Evolutionary conservation across 106 monocot species (phyloP), one percentile per base, ranked within the genome.

Genomic region (Phalaenopsis aphrodite): DNA sequence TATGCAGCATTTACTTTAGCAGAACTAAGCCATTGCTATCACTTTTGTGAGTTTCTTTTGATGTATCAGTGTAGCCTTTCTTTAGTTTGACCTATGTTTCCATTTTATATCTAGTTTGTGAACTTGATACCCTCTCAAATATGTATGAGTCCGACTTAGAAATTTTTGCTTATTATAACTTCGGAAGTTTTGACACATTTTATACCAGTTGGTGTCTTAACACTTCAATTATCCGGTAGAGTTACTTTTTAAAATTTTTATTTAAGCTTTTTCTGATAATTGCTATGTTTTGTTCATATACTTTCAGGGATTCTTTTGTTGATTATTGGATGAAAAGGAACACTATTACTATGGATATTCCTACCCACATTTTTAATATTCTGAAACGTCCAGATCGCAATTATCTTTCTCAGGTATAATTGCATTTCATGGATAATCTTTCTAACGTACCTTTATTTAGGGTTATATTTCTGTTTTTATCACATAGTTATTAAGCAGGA

Each of bases 301-400:
- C n/a, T 78, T 84, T 78, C 85, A 96, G 96, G 91, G 85, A 92
- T 84, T 82, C 87, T 30, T 96, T 96, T 78, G 75, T 93, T 82
- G 86, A 88, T 52, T 93, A 88, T 79, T 96, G 96, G 96, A 77
- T 96, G 6, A 85, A 90, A 57, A 84, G 83, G 78, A 96, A 96
- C 80, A 87, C 91, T 87, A 88, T 93, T 88, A 88, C 88, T 57
- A 86, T 86, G 91, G 96, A 96, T 82, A 89, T 78, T 30, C 90
- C 93, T 56, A 86, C 84, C 24, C 93, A 88, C 84, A 90, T 96
- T 78, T 96, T 85, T 84, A 85, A 21, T 56, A 88, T 93, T 75
- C 47, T 96, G 81, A 96, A 92, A 85, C 96, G 91, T 77, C 87
- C 88, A 72, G 84, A 93, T 84, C 75, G 68, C 24, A 88, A 87